phyloP scores from a whole-genome alignment of 2,329 filamentous ascomycete species.

The Lomentospora prolificans region DNA sequence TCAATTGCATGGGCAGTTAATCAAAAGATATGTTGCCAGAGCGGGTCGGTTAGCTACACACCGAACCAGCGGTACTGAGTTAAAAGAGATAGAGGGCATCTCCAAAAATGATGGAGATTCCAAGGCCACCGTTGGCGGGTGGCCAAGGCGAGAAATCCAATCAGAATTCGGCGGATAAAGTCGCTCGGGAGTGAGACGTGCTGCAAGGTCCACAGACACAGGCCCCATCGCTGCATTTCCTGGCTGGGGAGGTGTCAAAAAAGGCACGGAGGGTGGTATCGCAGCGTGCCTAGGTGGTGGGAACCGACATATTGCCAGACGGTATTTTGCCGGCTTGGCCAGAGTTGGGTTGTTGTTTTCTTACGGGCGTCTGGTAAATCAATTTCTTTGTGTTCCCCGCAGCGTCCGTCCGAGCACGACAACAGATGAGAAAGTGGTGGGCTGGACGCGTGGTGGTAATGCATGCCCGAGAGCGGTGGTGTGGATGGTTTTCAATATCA shows the following conservation, averaged over 20 bases:
- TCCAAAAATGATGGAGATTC: no score
- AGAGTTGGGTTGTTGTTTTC: not conserved
- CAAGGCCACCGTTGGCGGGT: no score
- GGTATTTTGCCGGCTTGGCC: conserved; percentile 8
- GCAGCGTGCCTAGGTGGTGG: not conserved
- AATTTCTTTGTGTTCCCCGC: not conserved
- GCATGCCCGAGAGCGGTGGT: not conserved
- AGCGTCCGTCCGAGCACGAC: not conserved
- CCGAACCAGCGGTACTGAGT: not conserved
- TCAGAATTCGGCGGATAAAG: not conserved
- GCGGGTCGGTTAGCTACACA: not conserved
- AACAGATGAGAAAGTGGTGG: not conserved
- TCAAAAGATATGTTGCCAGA: not conserved
- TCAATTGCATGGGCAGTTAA: no score
- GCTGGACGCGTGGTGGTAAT: not conserved
- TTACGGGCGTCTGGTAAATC: not conserved
- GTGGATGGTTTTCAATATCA: not conserved
- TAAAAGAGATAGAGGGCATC: not conserved
- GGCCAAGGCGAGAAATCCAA: not conserved
- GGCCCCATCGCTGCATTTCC: not conserved
- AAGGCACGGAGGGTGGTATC: not conserved
- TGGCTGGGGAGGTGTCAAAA: not conserved
- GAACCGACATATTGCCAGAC: not conserved
- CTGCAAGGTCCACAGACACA: not conserved
- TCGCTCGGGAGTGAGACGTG: not conserved